Percentiles rank a stretch among this genome's conserved stretches.
phyloP scores from a whole-genome alignment of 208 protist species.

The Novymonas esmeraldas region DNA sequence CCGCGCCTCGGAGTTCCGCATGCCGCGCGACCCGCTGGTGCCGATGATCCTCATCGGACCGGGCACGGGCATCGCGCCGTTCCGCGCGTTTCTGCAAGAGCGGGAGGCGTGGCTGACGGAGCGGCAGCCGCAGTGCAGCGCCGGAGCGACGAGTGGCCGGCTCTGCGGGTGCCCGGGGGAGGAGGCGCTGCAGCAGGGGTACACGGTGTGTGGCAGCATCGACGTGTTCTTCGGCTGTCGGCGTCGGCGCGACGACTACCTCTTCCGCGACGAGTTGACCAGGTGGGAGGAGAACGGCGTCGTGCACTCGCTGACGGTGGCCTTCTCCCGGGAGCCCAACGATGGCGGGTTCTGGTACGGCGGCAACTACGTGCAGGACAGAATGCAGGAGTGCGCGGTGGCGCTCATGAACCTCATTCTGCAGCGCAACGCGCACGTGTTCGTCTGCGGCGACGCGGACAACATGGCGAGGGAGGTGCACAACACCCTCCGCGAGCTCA shows the following conservation, averaged over 20 bases:
- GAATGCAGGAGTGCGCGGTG: slow-evolving; percentile 38
- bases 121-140: slow-evolving; percentile 14
- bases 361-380: slow-evolving; percentile 78
- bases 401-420: slow-evolving; percentile 44
- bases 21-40: slow-evolving; percentile 49
- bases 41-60: slow-evolving; percentile 89
- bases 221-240: slow-evolving; percentile 70
- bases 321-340: slow-evolving; percentile 66
- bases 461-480: slow-evolving; percentile 72
- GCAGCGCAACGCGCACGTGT: slow-evolving; percentile 47
- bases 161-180: slow-evolving; percentile 16
- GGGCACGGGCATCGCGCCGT: slow-evolving; percentile 87
- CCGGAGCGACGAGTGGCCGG: slow-evolving; percentile 5
- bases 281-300: slow-evolving; percentile 34
- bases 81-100: slow-evolving; percentile 87
- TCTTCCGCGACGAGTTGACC: slow-evolving; percentile 56
- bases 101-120: slow-evolving; percentile 41
- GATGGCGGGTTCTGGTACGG: slow-evolving; percentile 62
- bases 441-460: slow-evolving; percentile 76
- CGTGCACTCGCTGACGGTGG: slow-evolving; percentile 46
- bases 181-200: slow-evolving; percentile 4
- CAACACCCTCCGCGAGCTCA: slow-evolving; percentile 31
- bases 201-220: slow-evolving; percentile 31
- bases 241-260: slow-evolving; percentile 41
- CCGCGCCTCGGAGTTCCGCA: slow-evolving; percentile 51